A percentile compares a stretch with the other conserved stretches of the same genome.
These are phyloP conservation scores for Solanum hybrid DNA, from an alignment of 305 asterid genomes.

Conservation along the genomic window DNA sequence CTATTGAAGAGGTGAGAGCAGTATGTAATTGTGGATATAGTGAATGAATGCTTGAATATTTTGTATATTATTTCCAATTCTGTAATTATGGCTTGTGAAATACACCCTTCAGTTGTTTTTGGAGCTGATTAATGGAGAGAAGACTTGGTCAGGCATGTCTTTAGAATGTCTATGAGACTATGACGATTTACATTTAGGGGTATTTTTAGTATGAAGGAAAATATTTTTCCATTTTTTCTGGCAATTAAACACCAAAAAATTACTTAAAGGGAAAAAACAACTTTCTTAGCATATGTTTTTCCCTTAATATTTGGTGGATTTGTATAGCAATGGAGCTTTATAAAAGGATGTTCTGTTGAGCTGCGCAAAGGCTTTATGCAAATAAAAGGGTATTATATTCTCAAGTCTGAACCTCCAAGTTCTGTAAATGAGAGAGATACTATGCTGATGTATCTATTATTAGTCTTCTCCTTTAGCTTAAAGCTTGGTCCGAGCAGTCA, in stretches of 20 bases:
- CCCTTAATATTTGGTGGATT: background rate
- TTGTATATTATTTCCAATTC: background rate
- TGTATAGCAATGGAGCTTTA: background rate
- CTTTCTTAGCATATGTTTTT: background rate
- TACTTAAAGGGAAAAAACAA: background rate
- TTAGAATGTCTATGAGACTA: background rate
- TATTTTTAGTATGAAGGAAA: background rate
- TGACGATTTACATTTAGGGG: background rate
- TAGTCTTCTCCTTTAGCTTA: background rate
- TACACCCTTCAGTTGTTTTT: background rate
- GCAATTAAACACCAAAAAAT: background rate
- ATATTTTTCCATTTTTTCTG: background rate
- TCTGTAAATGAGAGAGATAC: background rate
- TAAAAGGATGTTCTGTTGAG: background rate
- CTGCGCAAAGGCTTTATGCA: background rate
- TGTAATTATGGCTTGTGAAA: background rate
- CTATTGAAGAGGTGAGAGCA: background rate
- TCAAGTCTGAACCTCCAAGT: background rate
- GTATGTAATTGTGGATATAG: background rate
- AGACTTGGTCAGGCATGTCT: background rate
- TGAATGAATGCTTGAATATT: background rate
- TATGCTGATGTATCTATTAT: background rate
- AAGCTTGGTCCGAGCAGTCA: background rate
- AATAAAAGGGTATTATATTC: background rate
- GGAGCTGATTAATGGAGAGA: background rate